A percentile compares a stretch with the other conserved stretches of the same genome.
Conservation (phyloP, 1,284 basidiomycete species). For the Ustilago xerochloae region DNA sequence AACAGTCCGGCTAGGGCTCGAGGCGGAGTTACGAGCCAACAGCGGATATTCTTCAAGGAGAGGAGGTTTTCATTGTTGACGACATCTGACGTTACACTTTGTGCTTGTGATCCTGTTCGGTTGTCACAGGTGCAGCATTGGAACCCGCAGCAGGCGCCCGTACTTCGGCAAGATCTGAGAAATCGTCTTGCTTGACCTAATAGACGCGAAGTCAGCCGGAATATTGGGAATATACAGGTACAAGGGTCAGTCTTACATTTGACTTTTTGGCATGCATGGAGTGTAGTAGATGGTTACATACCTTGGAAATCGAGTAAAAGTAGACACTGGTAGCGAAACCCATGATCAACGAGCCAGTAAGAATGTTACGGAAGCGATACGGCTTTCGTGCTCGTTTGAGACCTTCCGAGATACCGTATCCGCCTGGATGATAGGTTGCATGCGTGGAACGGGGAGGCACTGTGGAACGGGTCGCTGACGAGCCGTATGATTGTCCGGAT, state of each 20-base stretch:
- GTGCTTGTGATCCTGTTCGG: constrained; percentile 43
- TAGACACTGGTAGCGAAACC: constrained; percentile 86
- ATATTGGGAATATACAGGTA: not conserved
- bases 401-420: constrained; percentile 61
- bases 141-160: constrained; percentile 34
- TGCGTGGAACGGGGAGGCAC: constrained; percentile 52
- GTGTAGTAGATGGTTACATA: constrained; percentile 9
- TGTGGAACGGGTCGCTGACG: constrained; percentile 42
- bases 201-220: not conserved
- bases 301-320: constrained; percentile 81
- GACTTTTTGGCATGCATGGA: not conserved
- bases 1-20: too few species aligned
- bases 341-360: constrained; percentile 80
- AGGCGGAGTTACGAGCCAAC: too few species aligned
- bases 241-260: not conserved
- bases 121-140: constrained; percentile 27
- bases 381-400: constrained; percentile 87
- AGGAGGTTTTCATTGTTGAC: too few species aligned
- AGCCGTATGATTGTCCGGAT: constrained; percentile 13
- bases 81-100: constrained; percentile 28
- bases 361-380: constrained; percentile 80
- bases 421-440: constrained; percentile 53
- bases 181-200: constrained; percentile 63
- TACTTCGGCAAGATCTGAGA: constrained; percentile 56
- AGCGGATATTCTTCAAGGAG: too few species aligned